phyloP scores from a whole-genome alignment of 2,329 filamentous ascomycete genomes.

The Magnaporthiopsis rhizophila region DNA sequence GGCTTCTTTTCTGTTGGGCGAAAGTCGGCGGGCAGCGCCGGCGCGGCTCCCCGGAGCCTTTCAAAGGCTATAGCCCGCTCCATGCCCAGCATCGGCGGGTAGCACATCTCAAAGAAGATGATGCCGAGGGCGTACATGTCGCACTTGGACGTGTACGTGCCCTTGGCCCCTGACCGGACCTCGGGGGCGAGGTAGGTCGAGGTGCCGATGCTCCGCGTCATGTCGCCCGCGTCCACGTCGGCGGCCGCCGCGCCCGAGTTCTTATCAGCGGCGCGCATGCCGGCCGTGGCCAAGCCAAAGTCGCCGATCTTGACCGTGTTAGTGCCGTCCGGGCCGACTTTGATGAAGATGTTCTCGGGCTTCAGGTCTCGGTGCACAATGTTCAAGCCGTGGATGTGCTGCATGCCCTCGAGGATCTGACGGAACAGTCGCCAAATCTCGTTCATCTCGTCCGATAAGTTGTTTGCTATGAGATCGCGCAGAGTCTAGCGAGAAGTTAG shows the following conservation, averaged over 20 bases:
- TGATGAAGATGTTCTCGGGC: conserved; percentile 94
- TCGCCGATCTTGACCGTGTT: conserved; percentile 95
- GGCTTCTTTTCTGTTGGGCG: conserved; percentile 62
- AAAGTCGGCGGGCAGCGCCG: conserved; percentile 67
- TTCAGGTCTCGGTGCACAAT: conserved; percentile 97
- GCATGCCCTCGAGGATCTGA: conserved; percentile 82
- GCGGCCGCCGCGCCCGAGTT: conserved; percentile 20
- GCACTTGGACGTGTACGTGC: conserved; percentile 79
- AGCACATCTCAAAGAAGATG: conserved; percentile 98
- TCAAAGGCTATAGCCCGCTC: conserved; percentile 58
- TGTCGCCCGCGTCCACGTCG: conserved; percentile 45
- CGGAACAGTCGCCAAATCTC: conserved; percentile 87
- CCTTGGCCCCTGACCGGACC: conserved; percentile 65
- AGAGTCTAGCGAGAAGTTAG: conserved; percentile 51
- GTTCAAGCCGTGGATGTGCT: conserved; percentile 80
- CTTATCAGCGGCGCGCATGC: conserved; percentile 62
- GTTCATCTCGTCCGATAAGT: conserved; percentile 63
- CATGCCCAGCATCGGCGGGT: conserved; percentile 53
- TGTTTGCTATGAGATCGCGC: conserved; percentile 74
- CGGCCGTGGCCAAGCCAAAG: conserved; percentile 88
- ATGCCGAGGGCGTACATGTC: conserved; percentile 91
- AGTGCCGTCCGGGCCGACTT: conserved; percentile 56
- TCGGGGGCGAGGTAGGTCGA: conserved; percentile 92
- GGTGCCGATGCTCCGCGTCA: conserved; percentile 67
- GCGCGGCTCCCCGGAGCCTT: conserved; percentile 57